phyloP scores from a whole-genome alignment of 2,329 filamentous ascomycete genomes.

The Curvularia hawaiiensis region DNA sequence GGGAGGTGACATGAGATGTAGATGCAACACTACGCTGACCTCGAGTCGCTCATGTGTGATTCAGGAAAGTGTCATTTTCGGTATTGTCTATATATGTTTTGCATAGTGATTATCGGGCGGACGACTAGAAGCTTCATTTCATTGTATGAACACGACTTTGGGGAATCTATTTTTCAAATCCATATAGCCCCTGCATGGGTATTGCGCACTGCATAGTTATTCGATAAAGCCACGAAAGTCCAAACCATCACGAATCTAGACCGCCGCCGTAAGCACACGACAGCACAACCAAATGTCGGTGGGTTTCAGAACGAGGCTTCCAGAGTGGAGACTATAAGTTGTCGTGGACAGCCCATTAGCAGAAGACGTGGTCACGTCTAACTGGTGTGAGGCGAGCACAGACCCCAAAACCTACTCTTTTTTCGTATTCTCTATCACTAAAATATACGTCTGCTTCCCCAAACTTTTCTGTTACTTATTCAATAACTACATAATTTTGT shows the following conservation, averaged over 20 bases:
- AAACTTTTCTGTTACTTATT: neutral
- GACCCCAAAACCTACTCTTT: neutral
- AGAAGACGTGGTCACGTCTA: conserved; percentile 3
- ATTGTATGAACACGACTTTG: conserved; percentile 14
- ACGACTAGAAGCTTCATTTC: neutral
- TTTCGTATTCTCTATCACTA: neutral
- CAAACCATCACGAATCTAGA: neutral
- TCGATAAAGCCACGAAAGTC: neutral
- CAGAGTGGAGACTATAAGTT: neutral
- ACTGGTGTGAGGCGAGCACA: neutral
- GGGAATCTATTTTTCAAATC: conserved; percentile 6
- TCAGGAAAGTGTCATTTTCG: conserved; percentile 7
- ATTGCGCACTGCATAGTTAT: neutral
- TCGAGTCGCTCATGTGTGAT: conserved; percentile 4
- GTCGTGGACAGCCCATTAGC: conserved; percentile 1
- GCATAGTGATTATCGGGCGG: neutral
- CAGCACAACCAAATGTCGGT: conserved; percentile 1
- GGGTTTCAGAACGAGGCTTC: neutral
- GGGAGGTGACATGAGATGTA: conserved; percentile 24
- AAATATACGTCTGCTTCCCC: neutral
- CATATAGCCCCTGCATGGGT: neutral
- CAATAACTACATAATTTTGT: neutral
- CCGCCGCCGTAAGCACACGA: neutral
- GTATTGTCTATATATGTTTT: conserved; percentile 9
- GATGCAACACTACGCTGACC: conserved; percentile 8